phyloP scores from a whole-genome alignment of 352 stramenopile genomes.

The Phytophthora fragariae region DNA sequence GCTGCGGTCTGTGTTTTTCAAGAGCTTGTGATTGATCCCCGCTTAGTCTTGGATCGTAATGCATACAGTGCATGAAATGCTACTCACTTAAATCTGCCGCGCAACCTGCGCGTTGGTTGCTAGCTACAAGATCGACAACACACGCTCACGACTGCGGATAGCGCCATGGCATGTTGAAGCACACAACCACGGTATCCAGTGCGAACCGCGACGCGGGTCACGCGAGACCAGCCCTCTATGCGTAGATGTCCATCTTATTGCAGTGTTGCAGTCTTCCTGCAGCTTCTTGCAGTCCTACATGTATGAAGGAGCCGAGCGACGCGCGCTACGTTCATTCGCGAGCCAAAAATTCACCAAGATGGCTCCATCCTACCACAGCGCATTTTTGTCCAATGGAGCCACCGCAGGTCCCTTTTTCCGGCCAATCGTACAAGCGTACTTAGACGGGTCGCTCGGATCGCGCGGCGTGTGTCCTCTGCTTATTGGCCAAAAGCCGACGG shows the following conservation, averaged over 20 bases:
- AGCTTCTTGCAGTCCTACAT: too few relatives aligned
- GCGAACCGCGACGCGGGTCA: not conserved
- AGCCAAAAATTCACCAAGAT: slow-evolving; percentile 6
- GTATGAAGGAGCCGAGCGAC: not conserved
- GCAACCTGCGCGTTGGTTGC: not conserved
- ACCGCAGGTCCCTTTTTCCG: not conserved
- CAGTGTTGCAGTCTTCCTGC: not conserved
- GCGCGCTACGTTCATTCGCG: not conserved
- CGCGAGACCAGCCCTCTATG: not conserved
- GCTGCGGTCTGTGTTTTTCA: too few relatives aligned
- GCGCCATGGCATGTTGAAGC: not conserved
- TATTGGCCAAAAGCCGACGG: slow-evolving; percentile 39
- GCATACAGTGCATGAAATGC: too few relatives aligned
- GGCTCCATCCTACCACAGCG: not conserved
- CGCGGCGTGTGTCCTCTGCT: slow-evolving; percentile 31
- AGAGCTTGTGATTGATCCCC: too few relatives aligned
- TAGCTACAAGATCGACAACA: not conserved
- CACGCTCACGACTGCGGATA: not conserved
- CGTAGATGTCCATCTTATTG: not conserved
- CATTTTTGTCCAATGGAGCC: not conserved
- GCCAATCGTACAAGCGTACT: not conserved
- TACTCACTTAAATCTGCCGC: too few relatives aligned
- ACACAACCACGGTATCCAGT: not conserved
- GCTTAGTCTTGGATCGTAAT: too few relatives aligned
- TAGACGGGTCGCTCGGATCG: slow-evolving; percentile 1